Conservation (phyloP, 2,329 filamentous ascomycete genomes). For the Trichophaea hybrida region DNA sequence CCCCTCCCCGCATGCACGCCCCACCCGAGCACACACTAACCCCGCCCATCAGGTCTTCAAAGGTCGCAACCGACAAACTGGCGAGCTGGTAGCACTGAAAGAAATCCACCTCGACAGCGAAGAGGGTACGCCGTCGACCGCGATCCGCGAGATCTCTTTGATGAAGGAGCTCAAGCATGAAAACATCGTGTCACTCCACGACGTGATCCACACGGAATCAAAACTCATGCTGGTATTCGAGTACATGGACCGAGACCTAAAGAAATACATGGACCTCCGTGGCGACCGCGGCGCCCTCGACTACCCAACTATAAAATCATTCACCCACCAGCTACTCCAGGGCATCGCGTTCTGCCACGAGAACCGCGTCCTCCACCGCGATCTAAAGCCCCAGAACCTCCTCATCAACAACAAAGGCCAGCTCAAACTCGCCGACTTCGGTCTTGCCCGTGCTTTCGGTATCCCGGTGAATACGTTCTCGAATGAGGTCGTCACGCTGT, state of each 20-base stretch:
- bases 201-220: conserved; percentile 99
- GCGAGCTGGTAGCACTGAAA: conserved; percentile 90
- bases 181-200: conserved; percentile 92
- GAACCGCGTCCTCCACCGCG: conserved; percentile 87
- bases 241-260: conserved; percentile 95
- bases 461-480: conserved; percentile 97
- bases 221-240: conserved; percentile 99
- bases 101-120: conserved; percentile 98
- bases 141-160: conserved; percentile 93
- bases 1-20: conserved; percentile 27
- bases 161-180: conserved; percentile 99
- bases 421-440: conserved; percentile 88
- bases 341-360: conserved; percentile 98
- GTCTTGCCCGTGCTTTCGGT: conserved; percentile 82
- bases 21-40: neutral
- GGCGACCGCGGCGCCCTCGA: conserved; percentile 83
- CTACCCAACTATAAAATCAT: conserved; percentile 85
- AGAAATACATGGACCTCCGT: conserved; percentile 94
- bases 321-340: conserved; percentile 94
- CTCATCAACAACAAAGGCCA: conserved; percentile 85
- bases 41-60: conserved; percentile 69
- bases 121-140: conserved; percentile 91
- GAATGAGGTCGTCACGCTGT: conserved; percentile 92
- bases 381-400: conserved; percentile 91
- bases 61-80: conserved; percentile 90